Evolutionary conservation across 73 alveolate genomes (phyloP).

Genomic region (Paramecium sonneborni): DNA sequence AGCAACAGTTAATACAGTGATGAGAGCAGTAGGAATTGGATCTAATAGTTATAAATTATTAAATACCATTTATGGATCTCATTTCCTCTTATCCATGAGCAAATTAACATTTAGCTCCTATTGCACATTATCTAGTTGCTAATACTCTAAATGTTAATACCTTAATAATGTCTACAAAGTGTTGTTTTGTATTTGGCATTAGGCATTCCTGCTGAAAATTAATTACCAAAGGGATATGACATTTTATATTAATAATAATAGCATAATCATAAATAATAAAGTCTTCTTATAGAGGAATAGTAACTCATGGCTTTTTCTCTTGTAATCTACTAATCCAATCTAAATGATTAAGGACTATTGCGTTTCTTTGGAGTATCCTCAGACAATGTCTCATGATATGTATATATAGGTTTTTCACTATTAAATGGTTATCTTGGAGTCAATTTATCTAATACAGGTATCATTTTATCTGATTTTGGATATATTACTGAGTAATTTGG

Average conservation of each 20-base stretch:
- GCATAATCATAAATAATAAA: not conserved
- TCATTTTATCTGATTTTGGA: slow-evolving; percentile 31
- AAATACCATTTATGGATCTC: slow-evolving; percentile 14
- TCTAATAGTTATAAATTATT: not conserved
- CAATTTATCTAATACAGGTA: not conserved
- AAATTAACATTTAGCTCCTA: slow-evolving; percentile 30
- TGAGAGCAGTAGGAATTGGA: not conserved
- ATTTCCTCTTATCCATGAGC: slow-evolving; percentile 36
- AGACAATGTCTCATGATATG: not conserved
- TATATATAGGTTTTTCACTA: not conserved
- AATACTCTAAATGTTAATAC: not conserved
- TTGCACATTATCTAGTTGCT: slow-evolving; percentile 29
- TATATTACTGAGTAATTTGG: not conserved
- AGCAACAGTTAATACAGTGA: not conserved
- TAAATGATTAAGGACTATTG: not conserved
- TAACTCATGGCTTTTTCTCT: slow-evolving; percentile 17
- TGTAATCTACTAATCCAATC: not conserved
- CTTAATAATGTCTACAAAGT: slow-evolving; percentile 37
- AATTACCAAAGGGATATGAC: slow-evolving; percentile 32
- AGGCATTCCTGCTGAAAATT: slow-evolving; percentile 17
- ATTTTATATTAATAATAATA: not conserved
- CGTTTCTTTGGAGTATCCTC: not conserved
- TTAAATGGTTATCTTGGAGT: not conserved
- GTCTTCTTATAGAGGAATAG: slow-evolving; percentile 12
- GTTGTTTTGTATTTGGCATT: slow-evolving; percentile 39